These are phyloP conservation scores for Lactarius quietus DNA, from an alignment of 768 basidiomycete species.

Conservation along the genomic window DNA sequence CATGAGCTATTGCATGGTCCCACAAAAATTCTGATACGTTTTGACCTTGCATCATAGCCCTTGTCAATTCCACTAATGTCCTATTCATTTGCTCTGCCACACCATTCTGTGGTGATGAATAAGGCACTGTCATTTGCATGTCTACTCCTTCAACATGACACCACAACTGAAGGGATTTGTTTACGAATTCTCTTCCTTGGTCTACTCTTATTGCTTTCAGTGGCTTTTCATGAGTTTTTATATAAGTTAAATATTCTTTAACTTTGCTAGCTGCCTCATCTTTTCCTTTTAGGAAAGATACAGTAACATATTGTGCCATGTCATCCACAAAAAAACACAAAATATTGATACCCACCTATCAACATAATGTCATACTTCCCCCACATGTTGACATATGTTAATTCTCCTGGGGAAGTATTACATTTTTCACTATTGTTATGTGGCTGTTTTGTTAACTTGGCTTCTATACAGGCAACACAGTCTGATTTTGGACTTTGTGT, in stretches of 20 bases:
- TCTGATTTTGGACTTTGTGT: too few species aligned
- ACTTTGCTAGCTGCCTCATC: background rate
- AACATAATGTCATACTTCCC: too few species aligned
- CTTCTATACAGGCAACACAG: too few species aligned
- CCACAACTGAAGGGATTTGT: background rate
- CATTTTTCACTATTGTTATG: too few species aligned
- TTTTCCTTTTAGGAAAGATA: background rate
- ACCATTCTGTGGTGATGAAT: background rate
- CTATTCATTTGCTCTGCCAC: background rate
- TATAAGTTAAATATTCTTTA: background rate
- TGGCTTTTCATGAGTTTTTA: background rate
- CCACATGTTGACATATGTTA: too few species aligned
- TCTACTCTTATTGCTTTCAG: background rate
- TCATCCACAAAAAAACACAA: too few species aligned
- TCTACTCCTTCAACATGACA: background rate
- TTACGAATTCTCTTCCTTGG: background rate
- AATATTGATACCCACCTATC: too few species aligned
- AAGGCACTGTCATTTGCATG: background rate
- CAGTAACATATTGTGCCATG: background rate
- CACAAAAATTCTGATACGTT: background rate
- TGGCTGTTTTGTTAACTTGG: too few species aligned
- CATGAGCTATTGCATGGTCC: too few species aligned
- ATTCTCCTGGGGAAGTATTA: too few species aligned
- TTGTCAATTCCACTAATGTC: background rate
- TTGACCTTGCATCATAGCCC: accelerated